Evolutionary conservation across 129 eudicot species (phyloP).

Genomic region (Flaveria sonorensis): DNA sequence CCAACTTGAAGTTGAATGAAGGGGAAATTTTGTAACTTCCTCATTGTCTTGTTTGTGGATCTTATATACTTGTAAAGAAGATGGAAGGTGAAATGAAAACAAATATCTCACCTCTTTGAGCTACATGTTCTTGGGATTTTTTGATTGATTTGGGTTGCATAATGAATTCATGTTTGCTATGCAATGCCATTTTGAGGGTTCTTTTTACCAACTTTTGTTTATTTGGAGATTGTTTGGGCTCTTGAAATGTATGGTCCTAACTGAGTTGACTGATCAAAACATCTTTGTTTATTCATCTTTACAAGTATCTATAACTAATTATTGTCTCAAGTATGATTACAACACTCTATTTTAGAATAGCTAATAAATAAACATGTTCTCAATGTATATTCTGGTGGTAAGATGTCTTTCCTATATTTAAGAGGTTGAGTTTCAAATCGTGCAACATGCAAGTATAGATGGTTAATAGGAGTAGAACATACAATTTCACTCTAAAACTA

Average conservation of each 20-base stretch:
- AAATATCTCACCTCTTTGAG: slow-evolving; percentile 10
- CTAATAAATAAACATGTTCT: too few species aligned
- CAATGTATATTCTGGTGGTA: too few species aligned
- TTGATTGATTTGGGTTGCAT: slow-evolving; percentile 15
- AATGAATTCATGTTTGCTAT: neutral
- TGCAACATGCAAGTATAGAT: too few species aligned
- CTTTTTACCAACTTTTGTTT: neutral
- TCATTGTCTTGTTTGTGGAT: neutral
- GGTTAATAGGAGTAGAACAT: too few species aligned
- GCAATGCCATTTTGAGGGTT: neutral
- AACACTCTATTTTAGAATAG: neutral
- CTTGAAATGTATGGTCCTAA: neutral
- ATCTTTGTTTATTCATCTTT: neutral
- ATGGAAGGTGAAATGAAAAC: neutral
- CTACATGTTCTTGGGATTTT: slow-evolving; percentile 21
- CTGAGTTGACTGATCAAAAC: neutral
- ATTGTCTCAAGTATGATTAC: neutral
- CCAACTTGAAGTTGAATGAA: slow-evolving; percentile 14
- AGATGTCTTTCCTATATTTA: too few species aligned
- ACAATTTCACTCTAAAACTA: too few species aligned
- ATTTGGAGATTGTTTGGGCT: neutral
- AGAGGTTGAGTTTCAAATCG: too few species aligned
- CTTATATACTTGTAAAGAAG: neutral
- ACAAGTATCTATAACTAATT: neutral
- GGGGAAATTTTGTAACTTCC: slow-evolving; percentile 11